Evolutionary conservation across 768 basidiomycete genomes (phyloP), one percentile per base, ranked within the genome.

Genomic region (Suillus variegatus): DNA sequence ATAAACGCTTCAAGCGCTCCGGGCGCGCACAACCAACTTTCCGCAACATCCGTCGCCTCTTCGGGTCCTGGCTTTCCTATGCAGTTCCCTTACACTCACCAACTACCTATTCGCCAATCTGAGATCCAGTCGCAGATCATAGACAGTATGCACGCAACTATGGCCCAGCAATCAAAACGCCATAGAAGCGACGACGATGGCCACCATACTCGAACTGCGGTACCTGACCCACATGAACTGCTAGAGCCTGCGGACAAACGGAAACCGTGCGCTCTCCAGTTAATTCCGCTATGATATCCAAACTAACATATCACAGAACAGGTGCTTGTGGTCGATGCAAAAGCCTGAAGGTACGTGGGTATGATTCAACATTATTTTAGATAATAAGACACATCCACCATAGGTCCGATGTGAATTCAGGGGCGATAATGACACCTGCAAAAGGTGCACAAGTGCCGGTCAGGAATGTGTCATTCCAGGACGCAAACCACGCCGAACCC

Each of bases 381-480:
- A 22, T 43, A 12, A 35, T 12, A 54, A 22, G n/a, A 67, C 22
- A 67, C 10, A 0, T 46, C 9, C 61, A n/a, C 2, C 71, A 35
- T 82, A 92, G 82, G 91, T 93, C 64, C 87, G 84, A 69, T 94
- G 92, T 74, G 91, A 92, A 75, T 90, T 91, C 76, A 86, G 81
- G 73, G 85, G 84, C 16, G 88, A 90, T 60, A 85, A 82, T 16
- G 90, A 93, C 70, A 86, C 86, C 3, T 94, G 92, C 76, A 91
- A 86, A 72, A 87, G 92, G 13, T 94, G 92, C 71, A 75, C 84
- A 63, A 85, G 86, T 66, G 89, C 88, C 12, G 85, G 85, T 7
- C 87, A 91, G 64, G 89, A 91, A 61, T 94, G 92, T 69, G 78
- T 88, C 49, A 91, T 90, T 60, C 92, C 92, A n/a, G 92, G 91